These are phyloP conservation scores for Pseudofabraea citricarpa DNA, from an alignment of 2,329 filamentous ascomycete genomes.

Conservation along the genomic window DNA sequence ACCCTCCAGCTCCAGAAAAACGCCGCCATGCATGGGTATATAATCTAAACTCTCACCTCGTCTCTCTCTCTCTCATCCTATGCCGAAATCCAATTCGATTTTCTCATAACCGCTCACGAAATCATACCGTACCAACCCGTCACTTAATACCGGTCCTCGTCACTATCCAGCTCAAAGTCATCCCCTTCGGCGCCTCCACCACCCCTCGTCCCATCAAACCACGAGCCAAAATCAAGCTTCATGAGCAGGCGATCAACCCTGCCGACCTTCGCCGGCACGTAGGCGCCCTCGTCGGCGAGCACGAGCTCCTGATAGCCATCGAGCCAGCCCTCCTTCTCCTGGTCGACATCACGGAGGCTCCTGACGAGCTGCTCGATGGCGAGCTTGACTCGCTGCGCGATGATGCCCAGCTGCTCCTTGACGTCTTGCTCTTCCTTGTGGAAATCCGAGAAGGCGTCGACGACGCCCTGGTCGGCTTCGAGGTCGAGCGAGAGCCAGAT, in stretches of 20 bases:
- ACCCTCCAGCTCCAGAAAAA: no score
- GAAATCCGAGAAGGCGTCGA: conserved; percentile 69
- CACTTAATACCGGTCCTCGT: no score
- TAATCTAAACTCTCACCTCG: no score
- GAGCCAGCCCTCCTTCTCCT: conserved; percentile 25
- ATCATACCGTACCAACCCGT: no score
- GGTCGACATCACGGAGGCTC: conserved; percentile 52
- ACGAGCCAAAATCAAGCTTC: conserved; percentile 65
- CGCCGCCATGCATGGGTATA: no score
- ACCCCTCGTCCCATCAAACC: conserved; percentile 23
- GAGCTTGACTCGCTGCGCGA: conserved; percentile 59
- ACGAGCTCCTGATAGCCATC: conserved; percentile 29
- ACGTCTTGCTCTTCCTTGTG: conserved; percentile 68
- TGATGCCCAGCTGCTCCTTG: conserved; percentile 55
- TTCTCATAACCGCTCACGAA: no score
- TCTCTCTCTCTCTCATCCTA: no score
- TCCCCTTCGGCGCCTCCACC: conserved; percentile 6
- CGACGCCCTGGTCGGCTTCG: conserved; percentile 75
- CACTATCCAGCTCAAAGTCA: conserved; percentile 8
- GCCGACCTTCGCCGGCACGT: conserved; percentile 67
- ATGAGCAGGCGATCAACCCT: conserved; percentile 82
- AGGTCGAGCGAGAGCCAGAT: conserved; percentile 77
- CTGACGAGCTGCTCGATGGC: conserved; percentile 59
- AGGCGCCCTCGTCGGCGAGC: conserved; percentile 44
- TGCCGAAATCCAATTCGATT: no score